Conservation (phyloP, 83 land plant species). For the Larix sibirica region DNA sequence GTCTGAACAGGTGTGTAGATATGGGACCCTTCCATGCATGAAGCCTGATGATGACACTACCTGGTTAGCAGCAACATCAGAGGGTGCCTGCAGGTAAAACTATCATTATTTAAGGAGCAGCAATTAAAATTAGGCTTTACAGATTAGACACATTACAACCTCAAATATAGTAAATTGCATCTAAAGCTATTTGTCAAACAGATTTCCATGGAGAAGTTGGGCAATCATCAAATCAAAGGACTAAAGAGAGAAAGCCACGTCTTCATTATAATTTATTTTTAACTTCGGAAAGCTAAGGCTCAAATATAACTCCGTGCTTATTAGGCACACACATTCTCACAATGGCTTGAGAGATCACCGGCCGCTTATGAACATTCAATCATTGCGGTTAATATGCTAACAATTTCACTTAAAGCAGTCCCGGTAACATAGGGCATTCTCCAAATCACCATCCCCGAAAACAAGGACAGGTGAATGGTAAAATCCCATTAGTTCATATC, state of each 20-base stretch:
- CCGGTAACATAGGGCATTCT: no score
- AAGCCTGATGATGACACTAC: conserved; percentile 16
- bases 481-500: no score
- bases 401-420: no score
- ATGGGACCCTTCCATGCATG: conserved; percentile 1
- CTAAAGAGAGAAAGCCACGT: neutral
- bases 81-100: conserved; percentile 10
- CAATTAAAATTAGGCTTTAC: neutral
- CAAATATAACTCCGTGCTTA: no score
- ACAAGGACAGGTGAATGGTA: no score
- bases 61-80: conserved; percentile 12
- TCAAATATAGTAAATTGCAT: neutral
- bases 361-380: no score
- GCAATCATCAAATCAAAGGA: neutral
- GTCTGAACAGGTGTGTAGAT: neutral
- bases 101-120: neutral
- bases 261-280: no score
- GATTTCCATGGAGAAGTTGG: neutral
- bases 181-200: neutral
- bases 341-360: no score
- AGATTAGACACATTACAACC: neutral
- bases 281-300: no score
- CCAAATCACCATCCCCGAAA: no score
- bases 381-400: no score
- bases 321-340: no score